phyloP scores from a whole-genome alignment of 2,329 filamentous ascomycete genomes.

The Gaeumannomyces sp. region DNA sequence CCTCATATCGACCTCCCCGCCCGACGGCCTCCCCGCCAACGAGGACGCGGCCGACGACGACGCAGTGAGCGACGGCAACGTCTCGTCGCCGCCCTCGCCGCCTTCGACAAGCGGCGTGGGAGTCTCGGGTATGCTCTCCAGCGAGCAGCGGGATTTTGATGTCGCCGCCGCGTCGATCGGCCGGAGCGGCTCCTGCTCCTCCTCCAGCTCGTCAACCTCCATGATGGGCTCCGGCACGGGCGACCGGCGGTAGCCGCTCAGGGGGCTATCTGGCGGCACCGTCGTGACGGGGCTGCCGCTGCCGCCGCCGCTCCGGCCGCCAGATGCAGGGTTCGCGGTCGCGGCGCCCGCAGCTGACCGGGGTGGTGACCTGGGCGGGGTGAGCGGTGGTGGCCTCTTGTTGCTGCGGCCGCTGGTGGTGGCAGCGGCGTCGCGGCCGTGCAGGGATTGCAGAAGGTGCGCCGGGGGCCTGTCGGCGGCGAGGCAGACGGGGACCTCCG shows the following conservation, averaged over 20 bases:
- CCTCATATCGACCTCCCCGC: neutral
- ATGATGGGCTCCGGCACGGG: conserved; percentile 8
- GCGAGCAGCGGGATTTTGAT: neutral
- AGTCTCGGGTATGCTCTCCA: neutral
- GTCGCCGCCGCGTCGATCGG: neutral
- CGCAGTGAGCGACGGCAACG: neutral
- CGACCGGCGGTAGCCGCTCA: conserved; percentile 6
- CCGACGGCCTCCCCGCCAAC: neutral
- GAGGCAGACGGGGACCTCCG: conserved; percentile 7
- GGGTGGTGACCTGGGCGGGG: neutral
- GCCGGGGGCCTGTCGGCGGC: conserved; percentile 4
- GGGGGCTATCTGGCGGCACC: conserved; percentile 4
- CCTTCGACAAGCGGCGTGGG: neutral
- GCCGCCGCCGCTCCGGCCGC: neutral
- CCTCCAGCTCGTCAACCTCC: conserved; percentile 7
- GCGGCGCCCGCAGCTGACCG: neutral
- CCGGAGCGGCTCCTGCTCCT: neutral
- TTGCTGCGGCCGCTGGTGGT: neutral
- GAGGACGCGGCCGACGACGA: neutral
- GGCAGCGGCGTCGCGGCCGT: neutral
- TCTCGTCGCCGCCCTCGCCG: neutral
- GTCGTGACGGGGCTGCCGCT: conserved; percentile 3
- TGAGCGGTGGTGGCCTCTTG: neutral
- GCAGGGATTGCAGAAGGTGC: conserved; percentile 3
- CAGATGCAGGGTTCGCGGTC: neutral